Percentiles rank a stretch among this genome's conserved stretches.
Evolutionary conservation across 257 asterid species (phyloP).

Genomic region (Nicotiana attenuata): DNA sequence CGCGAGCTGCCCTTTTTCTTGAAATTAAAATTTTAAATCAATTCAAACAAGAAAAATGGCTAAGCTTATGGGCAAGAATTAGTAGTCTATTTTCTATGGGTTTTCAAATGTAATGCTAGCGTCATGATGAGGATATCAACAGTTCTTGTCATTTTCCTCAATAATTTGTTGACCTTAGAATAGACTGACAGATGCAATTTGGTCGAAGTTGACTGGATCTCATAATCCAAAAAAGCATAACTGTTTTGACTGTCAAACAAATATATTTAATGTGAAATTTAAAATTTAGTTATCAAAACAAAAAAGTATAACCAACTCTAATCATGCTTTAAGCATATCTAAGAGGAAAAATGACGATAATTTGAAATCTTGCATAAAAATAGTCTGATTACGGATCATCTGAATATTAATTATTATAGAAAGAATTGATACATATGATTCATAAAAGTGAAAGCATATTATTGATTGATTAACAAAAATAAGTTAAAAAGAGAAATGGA

Average conservation of each 20-base stretch:
- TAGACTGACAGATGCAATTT: background rate
- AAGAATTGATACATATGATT: background rate
- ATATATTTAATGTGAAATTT: background rate
- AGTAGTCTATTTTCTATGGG: background rate
- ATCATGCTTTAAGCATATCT: background rate
- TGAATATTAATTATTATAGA: too few species aligned
- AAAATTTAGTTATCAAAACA: too few species aligned
- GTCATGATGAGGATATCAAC: background rate
- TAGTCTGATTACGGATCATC: background rate
- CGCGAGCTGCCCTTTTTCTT: fast-evolving
- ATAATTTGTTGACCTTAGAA: background rate
- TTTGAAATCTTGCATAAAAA: background rate
- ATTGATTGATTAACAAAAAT: too few species aligned
- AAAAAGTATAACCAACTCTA: background rate
- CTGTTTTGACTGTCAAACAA: background rate
- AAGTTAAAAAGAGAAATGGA: too few species aligned
- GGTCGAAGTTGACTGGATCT: background rate
- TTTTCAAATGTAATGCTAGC: background rate
- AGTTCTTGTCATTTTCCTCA: background rate
- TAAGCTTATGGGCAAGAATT: background rate
- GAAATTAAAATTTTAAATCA: too few species aligned
- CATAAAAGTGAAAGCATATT: too few species aligned
- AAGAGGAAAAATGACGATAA: background rate
- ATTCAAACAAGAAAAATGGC: background rate
- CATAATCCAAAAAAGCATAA: background rate